phyloP scores from a whole-genome alignment of 805 yeast species.

The Metschnikowia kofuensis region DNA sequence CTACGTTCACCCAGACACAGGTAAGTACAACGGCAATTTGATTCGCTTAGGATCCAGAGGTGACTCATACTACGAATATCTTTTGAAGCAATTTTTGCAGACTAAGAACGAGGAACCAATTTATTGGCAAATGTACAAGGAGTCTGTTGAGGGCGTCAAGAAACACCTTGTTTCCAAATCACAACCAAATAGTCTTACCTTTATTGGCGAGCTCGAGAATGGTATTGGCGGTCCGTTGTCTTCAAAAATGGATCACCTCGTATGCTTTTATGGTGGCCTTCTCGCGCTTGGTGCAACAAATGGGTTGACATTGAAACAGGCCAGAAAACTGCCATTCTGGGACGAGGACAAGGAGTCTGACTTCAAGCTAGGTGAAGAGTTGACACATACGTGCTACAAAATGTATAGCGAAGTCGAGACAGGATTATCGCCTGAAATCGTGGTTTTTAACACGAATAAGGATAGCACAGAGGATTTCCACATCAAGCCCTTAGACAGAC shows the following conservation, averaged over 20 bases:
- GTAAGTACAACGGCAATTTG: slow-evolving; percentile 57
- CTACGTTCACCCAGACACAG: slow-evolving; percentile 70
- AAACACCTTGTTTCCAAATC: slow-evolving; percentile 61
- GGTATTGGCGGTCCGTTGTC: slow-evolving; percentile 64
- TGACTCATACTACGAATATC: slow-evolving; percentile 88
- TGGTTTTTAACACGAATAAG: slow-evolving; percentile 65
- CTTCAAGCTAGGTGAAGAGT: slow-evolving; percentile 65
- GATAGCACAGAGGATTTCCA: slow-evolving; percentile 51
- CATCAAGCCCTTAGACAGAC: slow-evolving; percentile 70
- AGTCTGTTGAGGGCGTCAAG: slow-evolving; percentile 74
- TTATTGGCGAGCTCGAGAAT: slow-evolving; percentile 70
- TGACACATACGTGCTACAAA: slow-evolving; percentile 77
- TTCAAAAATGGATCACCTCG: slow-evolving; percentile 87
- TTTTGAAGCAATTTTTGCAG: slow-evolving; percentile 80
- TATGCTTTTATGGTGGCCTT: slow-evolving; percentile 87
- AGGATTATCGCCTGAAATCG: slow-evolving; percentile 88
- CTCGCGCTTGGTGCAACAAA: slow-evolving; percentile 87
- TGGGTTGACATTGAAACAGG: slow-evolving; percentile 58
- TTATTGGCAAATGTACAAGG: slow-evolving; percentile 73
- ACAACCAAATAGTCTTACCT: slow-evolving; percentile 59
- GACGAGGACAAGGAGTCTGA: slow-evolving; percentile 55
- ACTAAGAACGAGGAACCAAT: slow-evolving; percentile 59
- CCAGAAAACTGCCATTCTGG: slow-evolving; percentile 58
- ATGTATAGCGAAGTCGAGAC: slow-evolving; percentile 74
- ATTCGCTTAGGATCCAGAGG: slow-evolving; percentile 90